Evolutionary conservation across 2,329 filamentous ascomycete genomes (phyloP).

Genomic region (Microsporum audouinii): DNA sequence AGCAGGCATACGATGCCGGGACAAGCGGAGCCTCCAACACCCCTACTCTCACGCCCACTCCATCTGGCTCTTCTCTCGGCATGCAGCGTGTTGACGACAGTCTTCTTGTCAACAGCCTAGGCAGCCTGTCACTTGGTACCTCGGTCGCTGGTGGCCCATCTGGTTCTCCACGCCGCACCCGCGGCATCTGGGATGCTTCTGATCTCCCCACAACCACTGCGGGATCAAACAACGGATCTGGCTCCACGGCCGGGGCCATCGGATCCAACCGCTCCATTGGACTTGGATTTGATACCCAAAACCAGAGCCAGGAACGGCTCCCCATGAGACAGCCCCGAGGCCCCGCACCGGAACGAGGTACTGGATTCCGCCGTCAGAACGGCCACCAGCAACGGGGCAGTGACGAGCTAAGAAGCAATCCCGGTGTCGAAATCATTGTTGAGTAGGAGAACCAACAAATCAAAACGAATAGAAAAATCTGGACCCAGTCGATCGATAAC

Average conservation of each 20-base stretch:
- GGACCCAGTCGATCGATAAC: slow-evolving; percentile 5
- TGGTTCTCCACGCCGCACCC: slow-evolving; percentile 47
- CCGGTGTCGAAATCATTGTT: slow-evolving; percentile 52
- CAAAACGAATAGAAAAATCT: background rate
- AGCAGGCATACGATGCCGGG: slow-evolving; percentile 39
- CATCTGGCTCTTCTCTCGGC: slow-evolving; percentile 37
- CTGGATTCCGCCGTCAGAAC: slow-evolving; percentile 49
- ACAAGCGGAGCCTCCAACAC: slow-evolving; percentile 51
- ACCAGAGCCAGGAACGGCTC: slow-evolving; percentile 39
- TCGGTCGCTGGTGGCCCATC: slow-evolving; percentile 34
- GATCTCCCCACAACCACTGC: slow-evolving; percentile 40
- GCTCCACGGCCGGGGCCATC: slow-evolving; percentile 34
- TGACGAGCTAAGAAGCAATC: slow-evolving; percentile 51
- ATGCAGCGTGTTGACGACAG: slow-evolving; percentile 43
- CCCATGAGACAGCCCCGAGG: slow-evolving; percentile 50
- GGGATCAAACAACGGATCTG: background rate
- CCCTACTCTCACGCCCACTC: slow-evolving; percentile 53
- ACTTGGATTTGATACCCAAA: slow-evolving; percentile 45
- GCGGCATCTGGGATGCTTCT: slow-evolving; percentile 50
- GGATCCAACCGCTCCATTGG: slow-evolving; percentile 54
- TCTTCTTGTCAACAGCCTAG: slow-evolving; percentile 52
- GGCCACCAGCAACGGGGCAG: slow-evolving; percentile 52
- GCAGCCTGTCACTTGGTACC: slow-evolving; percentile 47
- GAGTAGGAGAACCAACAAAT: slow-evolving; percentile 36
- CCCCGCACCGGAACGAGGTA: slow-evolving; percentile 48